phyloP scores from a whole-genome alignment of 495 filamentous ascomycete genomes.

The Lepraria neglecta region DNA sequence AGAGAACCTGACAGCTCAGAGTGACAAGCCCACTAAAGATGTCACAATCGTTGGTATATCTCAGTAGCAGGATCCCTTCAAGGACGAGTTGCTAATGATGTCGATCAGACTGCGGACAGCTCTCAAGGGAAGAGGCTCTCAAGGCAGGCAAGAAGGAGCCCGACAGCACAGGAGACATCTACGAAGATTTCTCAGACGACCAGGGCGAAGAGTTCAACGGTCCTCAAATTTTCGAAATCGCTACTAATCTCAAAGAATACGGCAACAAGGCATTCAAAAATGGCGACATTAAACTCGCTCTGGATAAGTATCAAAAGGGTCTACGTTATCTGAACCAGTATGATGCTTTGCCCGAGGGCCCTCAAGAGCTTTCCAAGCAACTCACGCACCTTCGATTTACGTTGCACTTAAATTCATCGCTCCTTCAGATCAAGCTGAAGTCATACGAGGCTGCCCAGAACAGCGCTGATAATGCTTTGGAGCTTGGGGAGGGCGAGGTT shows the following conservation, averaged over 20 bases:
- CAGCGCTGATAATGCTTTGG: conserved; percentile 67
- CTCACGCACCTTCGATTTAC: conserved; percentile 69
- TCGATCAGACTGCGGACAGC: conserved; percentile 71
- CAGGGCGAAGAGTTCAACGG: conserved; percentile 55
- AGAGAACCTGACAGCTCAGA: conserved; percentile 74
- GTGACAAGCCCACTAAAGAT: conserved; percentile 72
- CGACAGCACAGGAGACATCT: conserved; percentile 81
- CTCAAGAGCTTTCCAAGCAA: conserved; percentile 56
- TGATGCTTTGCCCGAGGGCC: conserved; percentile 57
- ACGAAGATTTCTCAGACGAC: conserved; percentile 96
- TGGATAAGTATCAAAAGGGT: conserved; percentile 98
- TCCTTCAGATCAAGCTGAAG: conserved; percentile 74
- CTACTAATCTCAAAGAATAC: conserved; percentile 80
- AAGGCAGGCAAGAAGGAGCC: conserved; percentile 54
- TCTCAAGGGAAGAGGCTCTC: conserved; percentile 61
- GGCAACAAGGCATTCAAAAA: conserved; percentile 89
- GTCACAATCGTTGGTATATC: conserved; percentile 56
- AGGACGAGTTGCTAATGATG: background rate
- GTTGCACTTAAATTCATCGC: conserved; percentile 69
- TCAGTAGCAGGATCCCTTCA: no score
- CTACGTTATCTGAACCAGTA: conserved; percentile 90
- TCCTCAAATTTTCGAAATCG: conserved; percentile 66
- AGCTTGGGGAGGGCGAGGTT: conserved; percentile 42
- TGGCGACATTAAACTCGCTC: conserved; percentile 58
- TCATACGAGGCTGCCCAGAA: conserved; percentile 61